These are phyloP conservation scores for Saccharum hybrid DNA, from an alignment of 202 grass and related monocot species.

Conservation along the genomic window DNA sequence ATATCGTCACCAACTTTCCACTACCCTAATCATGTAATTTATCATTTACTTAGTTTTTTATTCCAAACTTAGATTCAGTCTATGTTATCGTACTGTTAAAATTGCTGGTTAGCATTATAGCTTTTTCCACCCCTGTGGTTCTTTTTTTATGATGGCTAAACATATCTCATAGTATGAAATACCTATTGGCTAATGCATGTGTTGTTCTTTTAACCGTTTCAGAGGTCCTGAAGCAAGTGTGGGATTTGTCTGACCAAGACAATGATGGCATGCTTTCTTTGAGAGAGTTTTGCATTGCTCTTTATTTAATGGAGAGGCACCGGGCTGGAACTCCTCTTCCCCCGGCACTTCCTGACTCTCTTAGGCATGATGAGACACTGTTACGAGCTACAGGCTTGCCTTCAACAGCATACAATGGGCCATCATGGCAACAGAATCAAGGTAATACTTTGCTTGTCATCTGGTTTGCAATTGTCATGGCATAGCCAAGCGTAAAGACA, in stretches of 20 bases:
- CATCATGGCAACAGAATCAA: conserved; percentile 79
- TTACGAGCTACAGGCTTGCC: conserved; percentile 84
- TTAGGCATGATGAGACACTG: conserved; percentile 83
- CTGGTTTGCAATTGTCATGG: conserved; percentile 27
- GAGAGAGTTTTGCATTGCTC: conserved; percentile 93
- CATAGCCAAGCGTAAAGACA: background rate
- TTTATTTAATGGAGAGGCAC: conserved; percentile 97
- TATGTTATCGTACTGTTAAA: background rate
- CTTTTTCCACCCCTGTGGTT: conserved; percentile 12
- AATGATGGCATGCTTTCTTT: conserved; percentile 99
- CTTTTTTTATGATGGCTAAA: conserved; percentile 14
- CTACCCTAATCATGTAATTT: conserved; percentile 18
- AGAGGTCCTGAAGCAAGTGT: conserved; percentile 97
- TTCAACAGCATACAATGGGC: conserved; percentile 73
- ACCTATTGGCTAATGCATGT: conserved; percentile 39
- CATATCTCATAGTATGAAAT: conserved; percentile 2
- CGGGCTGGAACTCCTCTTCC: conserved; percentile 83
- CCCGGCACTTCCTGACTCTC: conserved; percentile 68
- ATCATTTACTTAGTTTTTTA: conserved; percentile 23
- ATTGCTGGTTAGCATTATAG: background rate
- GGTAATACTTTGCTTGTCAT: conserved; percentile 54
- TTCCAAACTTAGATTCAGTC: conserved; percentile 10
- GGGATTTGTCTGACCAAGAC: conserved; percentile 99
- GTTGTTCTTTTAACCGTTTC: conserved; percentile 36
- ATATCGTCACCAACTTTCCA: conserved; percentile 40